Evolutionary conservation across 441 rosid species (phyloP).

Genomic region (Arabidopsis hybrid): DNA sequence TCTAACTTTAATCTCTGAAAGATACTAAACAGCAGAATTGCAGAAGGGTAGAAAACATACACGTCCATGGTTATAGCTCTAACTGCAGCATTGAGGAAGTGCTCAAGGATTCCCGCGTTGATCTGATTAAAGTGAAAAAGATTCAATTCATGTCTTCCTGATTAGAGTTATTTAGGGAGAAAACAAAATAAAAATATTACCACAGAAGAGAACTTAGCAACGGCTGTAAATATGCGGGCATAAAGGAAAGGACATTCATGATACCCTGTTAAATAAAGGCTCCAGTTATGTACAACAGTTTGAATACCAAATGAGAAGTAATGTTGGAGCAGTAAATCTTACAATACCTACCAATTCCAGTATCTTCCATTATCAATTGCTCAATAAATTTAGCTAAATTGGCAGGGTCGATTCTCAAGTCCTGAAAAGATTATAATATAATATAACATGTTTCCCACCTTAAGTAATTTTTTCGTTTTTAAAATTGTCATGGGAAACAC

Average conservation of each 20-base stretch:
- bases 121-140: conserved; percentile 55
- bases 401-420: conserved; percentile 54
- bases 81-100: conserved; percentile 79
- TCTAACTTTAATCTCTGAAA: conserved; percentile 30
- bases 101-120: conserved; percentile 69
- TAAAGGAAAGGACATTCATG: conserved; percentile 91
- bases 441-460: conserved; percentile 20
- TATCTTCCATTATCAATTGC: conserved; percentile 76
- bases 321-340: conserved; percentile 34
- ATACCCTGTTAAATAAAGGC: conserved; percentile 67
- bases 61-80: conserved; percentile 74
- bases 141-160: conserved; percentile 31
- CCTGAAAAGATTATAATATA: conserved; percentile 50
- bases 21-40: conserved; percentile 29
- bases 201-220: conserved; percentile 89
- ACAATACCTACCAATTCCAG: conserved; percentile 59
- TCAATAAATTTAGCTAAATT: conserved; percentile 70
- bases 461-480: conserved; percentile 27
- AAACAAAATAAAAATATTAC: conserved; percentile 53
- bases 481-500: conserved; percentile 38
- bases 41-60: conserved; percentile 57
- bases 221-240: conserved; percentile 79
- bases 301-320: conserved; percentile 30
- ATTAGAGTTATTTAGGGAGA: conserved; percentile 22
- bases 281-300: conserved; percentile 34